Percentiles rank a stretch among this genome's conserved stretches.
Evolutionary conservation across 805 yeast species (phyloP).

Genomic region (Pichia ethanolica): DNA sequence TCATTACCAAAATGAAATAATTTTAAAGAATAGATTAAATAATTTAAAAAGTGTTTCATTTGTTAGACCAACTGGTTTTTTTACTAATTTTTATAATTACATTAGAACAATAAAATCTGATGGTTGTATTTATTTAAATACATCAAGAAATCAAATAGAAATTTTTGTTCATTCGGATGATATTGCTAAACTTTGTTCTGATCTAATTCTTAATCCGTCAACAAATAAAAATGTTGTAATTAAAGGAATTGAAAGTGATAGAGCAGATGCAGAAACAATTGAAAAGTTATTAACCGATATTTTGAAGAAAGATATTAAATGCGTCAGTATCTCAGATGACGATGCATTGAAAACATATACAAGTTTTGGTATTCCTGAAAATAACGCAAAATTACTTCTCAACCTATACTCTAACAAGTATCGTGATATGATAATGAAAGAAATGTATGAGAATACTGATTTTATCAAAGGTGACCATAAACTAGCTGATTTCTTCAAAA

Average conservation of each 20-base stretch:
- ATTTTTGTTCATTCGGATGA: not conserved
- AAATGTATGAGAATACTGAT: too few species aligned
- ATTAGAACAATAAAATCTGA: not conserved
- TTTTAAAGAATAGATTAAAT: not conserved
- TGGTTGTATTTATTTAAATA: not conserved
- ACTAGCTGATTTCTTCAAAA: too few species aligned
- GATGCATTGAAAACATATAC: not conserved
- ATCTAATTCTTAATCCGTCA: not conserved
- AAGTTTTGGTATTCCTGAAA: not conserved
- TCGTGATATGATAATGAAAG: too few species aligned
- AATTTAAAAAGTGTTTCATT: not conserved
- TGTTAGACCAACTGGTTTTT: not conserved
- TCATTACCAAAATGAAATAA: not conserved
- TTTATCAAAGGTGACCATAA: too few species aligned
- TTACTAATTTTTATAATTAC: not conserved
- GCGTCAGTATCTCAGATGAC: not conserved
- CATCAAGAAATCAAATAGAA: not conserved
- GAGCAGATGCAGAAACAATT: not conserved
- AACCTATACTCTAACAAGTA: not conserved
- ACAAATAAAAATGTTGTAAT: not conserved
- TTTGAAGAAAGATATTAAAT: not conserved
- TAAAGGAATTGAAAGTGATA: not conserved
- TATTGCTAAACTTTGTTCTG: not conserved
- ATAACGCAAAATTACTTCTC: not conserved
- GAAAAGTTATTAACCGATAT: not conserved